These are phyloP conservation scores for Sutorius eximius DNA, from an alignment of 1,284 basidiomycete species.

Conservation along the genomic window DNA sequence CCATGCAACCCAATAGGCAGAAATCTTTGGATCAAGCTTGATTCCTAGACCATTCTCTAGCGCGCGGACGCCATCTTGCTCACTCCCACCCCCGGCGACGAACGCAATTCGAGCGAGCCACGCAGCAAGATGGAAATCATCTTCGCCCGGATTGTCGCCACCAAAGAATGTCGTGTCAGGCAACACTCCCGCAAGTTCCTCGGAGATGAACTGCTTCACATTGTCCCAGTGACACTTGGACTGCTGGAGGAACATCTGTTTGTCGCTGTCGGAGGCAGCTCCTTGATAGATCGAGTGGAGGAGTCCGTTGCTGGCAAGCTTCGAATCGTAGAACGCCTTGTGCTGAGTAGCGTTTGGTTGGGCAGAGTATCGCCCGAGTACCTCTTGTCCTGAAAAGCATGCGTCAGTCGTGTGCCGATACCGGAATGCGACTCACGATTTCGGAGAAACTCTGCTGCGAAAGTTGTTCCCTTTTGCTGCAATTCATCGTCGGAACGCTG, in stretches of 20 bases:
- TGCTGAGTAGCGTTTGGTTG: conserved; percentile 44
- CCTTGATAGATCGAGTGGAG: conserved; percentile 48
- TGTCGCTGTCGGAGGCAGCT: conserved; percentile 37
- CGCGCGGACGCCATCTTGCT: conserved; percentile 38
- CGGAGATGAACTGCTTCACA: conserved; percentile 40
- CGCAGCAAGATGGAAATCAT: conserved; percentile 54
- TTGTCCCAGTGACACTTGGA: conserved; percentile 43
- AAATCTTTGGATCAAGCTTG: conserved; percentile 42
- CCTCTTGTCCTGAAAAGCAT: conserved; percentile 35
- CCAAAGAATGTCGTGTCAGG: conserved; percentile 49
- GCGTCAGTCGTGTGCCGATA: not conserved
- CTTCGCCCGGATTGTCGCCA: conserved; percentile 49
- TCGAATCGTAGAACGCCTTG: conserved; percentile 54
- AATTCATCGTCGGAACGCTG: conserved; percentile 56
- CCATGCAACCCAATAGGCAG: conserved; percentile 51
- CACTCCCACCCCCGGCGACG: conserved; percentile 36
- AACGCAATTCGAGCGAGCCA: conserved; percentile 51
- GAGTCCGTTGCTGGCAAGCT: conserved; percentile 48
- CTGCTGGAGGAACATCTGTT: conserved; percentile 41
- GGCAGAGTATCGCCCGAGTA: conserved; percentile 43
- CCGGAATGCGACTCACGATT: conserved; percentile 46
- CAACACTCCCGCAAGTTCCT: conserved; percentile 43
- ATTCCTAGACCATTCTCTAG: conserved; percentile 44
- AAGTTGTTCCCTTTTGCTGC: conserved; percentile 41
- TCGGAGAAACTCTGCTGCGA: conserved; percentile 41